Base-by-base conservation (phyloP, 1,284 basidiomycete species). In the Leccinum huronense region DNA sequence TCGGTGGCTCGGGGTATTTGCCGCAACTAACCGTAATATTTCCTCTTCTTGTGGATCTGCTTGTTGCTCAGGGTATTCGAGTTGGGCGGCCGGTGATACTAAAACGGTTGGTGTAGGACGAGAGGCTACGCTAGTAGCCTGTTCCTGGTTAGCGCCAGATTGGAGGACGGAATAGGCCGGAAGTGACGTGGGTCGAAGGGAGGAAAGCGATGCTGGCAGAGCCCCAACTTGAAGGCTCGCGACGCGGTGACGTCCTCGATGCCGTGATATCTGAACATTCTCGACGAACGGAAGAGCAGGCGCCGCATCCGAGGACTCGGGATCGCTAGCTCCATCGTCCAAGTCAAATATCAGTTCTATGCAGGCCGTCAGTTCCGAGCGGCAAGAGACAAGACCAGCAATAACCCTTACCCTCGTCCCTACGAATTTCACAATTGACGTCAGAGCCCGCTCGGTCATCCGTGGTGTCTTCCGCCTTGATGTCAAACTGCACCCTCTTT, bases 401-500 rank as follows among this genome's bases (percentile, higher is more conserved):
- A 45, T 9, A 23, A 33, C 33, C 66, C 72, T 64, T 65, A 81
- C 83, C 83, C 75, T 78, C 76, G 14, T 74, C 70, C 65, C 75
- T 77, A 42, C 19, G 65, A 23, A 55, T 62, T 62, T 74, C 76
- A 58, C 75, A 70, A 64, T 74, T 76, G 62, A 75, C 71, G 61
- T 73, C 75, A 45, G 70, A 69, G 56, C 73, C 74, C 11, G 75
- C 69, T 55, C 78, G 77, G 56, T 81, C 79, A 62, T 83, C 83
- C 55, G 82, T 79, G 33, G 80, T 75, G 9, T 83, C 80, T 51
- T 81, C 84, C 16, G 86, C 82, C 71, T 86, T 78, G 58, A 89
- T 83, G 67, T 90, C 84, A 69, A 92, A 92, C 9, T 88, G 90
- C 23, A 92, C 89, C 72, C 86, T 89, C 63, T 80, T 83, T 71